Conservation (phyloP, 2,329 filamentous ascomycete species). For the Didymellaceae sp. region DNA sequence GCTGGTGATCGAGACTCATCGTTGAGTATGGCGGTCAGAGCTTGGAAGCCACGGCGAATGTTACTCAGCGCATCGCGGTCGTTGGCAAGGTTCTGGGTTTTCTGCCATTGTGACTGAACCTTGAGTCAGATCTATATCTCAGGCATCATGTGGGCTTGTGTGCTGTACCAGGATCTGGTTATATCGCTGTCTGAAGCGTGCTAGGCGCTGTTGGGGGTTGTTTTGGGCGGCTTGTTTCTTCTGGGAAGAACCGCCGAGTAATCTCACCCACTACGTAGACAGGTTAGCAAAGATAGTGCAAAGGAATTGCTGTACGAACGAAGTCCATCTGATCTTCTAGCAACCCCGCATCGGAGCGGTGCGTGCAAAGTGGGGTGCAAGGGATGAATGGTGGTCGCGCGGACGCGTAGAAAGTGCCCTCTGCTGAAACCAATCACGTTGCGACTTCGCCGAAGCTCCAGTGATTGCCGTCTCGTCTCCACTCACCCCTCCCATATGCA, state of each 20-base stretch:
- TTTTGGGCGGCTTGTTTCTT: constrained; percentile 59
- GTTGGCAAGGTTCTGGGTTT: constrained; percentile 57
- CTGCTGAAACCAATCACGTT: constrained; percentile 17
- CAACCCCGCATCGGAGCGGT: constrained; percentile 34
- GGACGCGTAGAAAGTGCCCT: constrained; percentile 11
- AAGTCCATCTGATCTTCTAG: constrained; percentile 35
- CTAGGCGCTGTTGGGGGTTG: constrained; percentile 65
- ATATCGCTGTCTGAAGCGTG: constrained; percentile 67
- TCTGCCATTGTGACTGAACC: constrained; percentile 65
- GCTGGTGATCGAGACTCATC: constrained; percentile 88
- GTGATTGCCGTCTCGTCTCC: not conserved
- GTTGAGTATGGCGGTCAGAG: constrained; percentile 72
- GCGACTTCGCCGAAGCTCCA: constrained; percentile 12
- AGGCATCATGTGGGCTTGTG: not conserved
- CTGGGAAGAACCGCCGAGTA: constrained; percentile 63
- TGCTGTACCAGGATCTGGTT: constrained; percentile 61
- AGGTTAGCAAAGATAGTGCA: constrained; percentile 23
- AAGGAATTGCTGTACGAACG: constrained; percentile 18
- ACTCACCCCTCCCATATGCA: not conserved
- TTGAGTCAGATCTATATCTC: constrained; percentile 18
- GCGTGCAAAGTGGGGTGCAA: constrained; percentile 27
- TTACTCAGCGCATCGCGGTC: constrained; percentile 59
- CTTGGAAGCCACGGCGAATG: constrained; percentile 62
- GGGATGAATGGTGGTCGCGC: constrained; percentile 19
- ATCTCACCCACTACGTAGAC: constrained; percentile 61